A percentile compares a stretch with the other conserved stretches of the same genome.
These are phyloP conservation scores for Westerdykella ornata DNA, from an alignment of 2,329 filamentous ascomycete species.

Conservation along the genomic window DNA sequence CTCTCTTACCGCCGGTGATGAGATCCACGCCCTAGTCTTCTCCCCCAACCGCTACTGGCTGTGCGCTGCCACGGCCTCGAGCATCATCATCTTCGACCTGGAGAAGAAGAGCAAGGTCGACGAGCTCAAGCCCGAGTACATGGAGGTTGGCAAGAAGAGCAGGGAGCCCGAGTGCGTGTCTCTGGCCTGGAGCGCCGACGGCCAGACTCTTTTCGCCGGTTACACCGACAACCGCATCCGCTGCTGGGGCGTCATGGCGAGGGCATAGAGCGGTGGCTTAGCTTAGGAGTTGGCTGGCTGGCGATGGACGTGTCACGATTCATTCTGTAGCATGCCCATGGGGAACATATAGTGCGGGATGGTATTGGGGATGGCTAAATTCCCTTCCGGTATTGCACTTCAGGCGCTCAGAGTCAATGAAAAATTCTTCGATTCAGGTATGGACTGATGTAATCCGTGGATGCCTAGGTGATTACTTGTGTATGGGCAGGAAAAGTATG, in stretches of 20 bases:
- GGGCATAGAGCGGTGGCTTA: slow-evolving; percentile 32
- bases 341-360: slow-evolving; percentile 31
- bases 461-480: too few relatives aligned
- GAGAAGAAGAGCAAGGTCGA: slow-evolving; percentile 99
- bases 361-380: slow-evolving; percentile 31
- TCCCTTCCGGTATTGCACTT: slow-evolving; percentile 37
- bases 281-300: slow-evolving; percentile 19
- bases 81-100: slow-evolving; percentile 99
- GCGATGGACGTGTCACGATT: slow-evolving; percentile 33
- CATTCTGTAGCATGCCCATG: slow-evolving; percentile 36
- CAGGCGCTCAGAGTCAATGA: slow-evolving; percentile 40
- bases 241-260: slow-evolving; percentile 40
- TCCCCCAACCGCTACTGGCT: slow-evolving; percentile 99
- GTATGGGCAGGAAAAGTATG: too few relatives aligned
- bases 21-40: slow-evolving; percentile 99
- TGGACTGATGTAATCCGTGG: neutral
- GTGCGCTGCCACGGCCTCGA: slow-evolving; percentile 92
- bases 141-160: slow-evolving; percentile 96
- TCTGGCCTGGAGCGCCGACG: slow-evolving; percentile 95
- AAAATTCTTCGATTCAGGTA: slow-evolving; percentile 37
- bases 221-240: slow-evolving; percentile 91
- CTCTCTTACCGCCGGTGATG: slow-evolving; percentile 97
- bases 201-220: slow-evolving; percentile 98
- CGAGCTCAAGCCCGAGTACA: slow-evolving; percentile 98
- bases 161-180: slow-evolving; percentile 96